phyloP scores from a whole-genome alignment of 192 early-diverging fungal species.

The Coemansia sp. region DNA sequence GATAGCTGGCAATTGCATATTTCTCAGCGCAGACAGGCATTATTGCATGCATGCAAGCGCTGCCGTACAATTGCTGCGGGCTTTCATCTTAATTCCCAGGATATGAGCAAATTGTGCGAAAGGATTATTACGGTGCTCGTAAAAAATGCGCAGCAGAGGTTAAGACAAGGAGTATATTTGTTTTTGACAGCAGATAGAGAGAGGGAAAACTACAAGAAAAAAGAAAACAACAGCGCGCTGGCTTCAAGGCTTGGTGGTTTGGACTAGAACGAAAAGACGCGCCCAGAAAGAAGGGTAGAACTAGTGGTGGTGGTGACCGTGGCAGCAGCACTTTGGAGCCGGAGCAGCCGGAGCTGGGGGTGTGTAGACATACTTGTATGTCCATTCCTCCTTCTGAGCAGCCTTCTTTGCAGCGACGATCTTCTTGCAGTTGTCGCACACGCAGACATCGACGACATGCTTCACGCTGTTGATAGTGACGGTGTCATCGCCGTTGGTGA shows the following conservation, averaged over 20 bases:
- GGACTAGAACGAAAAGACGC: slow-evolving; percentile 5
- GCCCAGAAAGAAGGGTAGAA: not conserved
- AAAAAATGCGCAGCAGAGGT: slow-evolving; percentile 3
- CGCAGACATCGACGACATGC: slow-evolving; percentile 42
- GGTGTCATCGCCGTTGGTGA: slow-evolving; percentile 43
- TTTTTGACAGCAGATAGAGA: slow-evolving; percentile 5
- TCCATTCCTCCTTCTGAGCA: slow-evolving; percentile 29
- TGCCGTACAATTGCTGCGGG: not conserved
- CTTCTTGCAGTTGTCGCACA: slow-evolving; percentile 41
- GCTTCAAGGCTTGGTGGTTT: not conserved
- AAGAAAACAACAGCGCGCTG: not conserved
- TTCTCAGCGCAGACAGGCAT: not conserved
- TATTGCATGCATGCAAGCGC: not conserved
- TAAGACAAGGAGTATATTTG: not conserved
- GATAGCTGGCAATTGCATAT: not conserved
- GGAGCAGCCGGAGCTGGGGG: slow-evolving; percentile 29
- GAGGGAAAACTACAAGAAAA: slow-evolving; percentile 5
- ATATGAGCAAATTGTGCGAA: not conserved
- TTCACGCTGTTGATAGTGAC: slow-evolving; percentile 46
- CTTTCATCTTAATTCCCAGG: not conserved
- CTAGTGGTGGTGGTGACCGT: slow-evolving; percentile 18
- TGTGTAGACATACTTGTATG: slow-evolving; percentile 32
- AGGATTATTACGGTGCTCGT: not conserved
- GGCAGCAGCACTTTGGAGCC: slow-evolving; percentile 28
- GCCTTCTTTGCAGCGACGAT: slow-evolving; percentile 32